Base-by-base conservation (phyloP, 2,329 filamentous ascomycete species). In the Akanthomyces muscarius region DNA sequence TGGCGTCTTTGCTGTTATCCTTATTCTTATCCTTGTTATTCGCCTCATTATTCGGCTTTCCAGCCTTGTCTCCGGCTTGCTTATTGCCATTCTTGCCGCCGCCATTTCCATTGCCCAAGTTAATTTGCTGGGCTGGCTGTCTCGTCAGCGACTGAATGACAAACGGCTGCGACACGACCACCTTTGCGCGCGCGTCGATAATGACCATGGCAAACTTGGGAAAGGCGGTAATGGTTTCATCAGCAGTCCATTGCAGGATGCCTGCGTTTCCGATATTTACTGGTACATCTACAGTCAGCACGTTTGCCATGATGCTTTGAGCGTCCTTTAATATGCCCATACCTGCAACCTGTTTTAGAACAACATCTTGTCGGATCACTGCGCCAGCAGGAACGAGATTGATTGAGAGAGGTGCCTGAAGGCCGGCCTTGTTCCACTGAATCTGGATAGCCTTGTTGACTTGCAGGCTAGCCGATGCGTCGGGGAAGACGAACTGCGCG, bases 331-430 rank as follows among this genome's bases (percentile, higher is more conserved):
- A 36, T 14, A 42, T 7, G n/a, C 33, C 33, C 33, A 42, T 8
- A 70, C 69, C 63, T 30, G 65, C 69, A 51, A 69, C 65, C 47
- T 65, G 65, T 44, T 70, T 63, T 0, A 69, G 63, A 16, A 70
- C 47, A n/a, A 68, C 44, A 42, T 63, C 65, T n/a, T 63, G 58
- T 36, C 67, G 65, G 6, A 64, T 51, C 6, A 53, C 53, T 6
- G 47, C 47, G n/a, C 63, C 69, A 7, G 62, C 63, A 0, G 69
- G 68, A 4, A 70, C 65, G 25, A 70, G 55, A 55, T 67, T 63
- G 59, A 70, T 68, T 11, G 66, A 62, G 42, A 70, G 51, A 3
- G 69, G 68, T 11, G 60, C 66, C 7, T 66, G 55, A 5, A 70
- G 65, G 21, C 68, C 67, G 6, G 62, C 47, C 18, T 65, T 67